phyloP scores from a whole-genome alignment of 352 stramenopile species.

The Phytophthora fragariae region DNA sequence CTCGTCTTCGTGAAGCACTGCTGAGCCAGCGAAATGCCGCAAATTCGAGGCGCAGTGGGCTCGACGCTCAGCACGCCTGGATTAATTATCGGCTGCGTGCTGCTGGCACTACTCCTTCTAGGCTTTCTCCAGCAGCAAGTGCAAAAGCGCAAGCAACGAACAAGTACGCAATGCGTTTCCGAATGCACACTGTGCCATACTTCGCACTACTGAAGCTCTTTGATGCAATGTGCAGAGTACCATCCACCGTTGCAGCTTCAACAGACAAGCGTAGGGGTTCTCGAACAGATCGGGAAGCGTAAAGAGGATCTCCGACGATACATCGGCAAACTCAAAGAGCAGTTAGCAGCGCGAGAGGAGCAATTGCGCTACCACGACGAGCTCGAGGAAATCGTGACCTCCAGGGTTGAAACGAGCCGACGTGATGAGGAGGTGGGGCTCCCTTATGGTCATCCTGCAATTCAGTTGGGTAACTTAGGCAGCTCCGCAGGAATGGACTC shows the following conservation, averaged over 20 bases:
- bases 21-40: conserved; percentile 39
- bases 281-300: conserved; percentile 62
- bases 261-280: conserved; percentile 35
- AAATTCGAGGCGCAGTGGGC: conserved; percentile 43
- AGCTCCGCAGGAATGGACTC: conserved; percentile 60
- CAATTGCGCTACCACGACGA: conserved; percentile 71
- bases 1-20: neutral
- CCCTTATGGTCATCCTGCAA: neutral
- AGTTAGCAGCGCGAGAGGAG: conserved; percentile 60
- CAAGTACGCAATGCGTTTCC: conserved; percentile 20
- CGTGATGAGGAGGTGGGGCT: conserved; percentile 52
- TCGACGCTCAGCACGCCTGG: conserved; percentile 40
- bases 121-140: conserved; percentile 48
- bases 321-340: conserved; percentile 56
- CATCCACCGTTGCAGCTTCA: conserved; percentile 54
- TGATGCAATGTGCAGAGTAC: conserved; percentile 39
- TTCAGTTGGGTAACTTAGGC: conserved; percentile 4
- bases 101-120: conserved; percentile 50
- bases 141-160: conserved; percentile 37
- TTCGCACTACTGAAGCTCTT: neutral
- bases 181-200: neutral
- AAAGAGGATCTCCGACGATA: conserved; percentile 73
- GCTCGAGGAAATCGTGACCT: conserved; percentile 73
- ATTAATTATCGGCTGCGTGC: conserved; percentile 50
- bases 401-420: conserved; percentile 54